Evolutionary conservation across 768 basidiomycete genomes (phyloP), one percentile per base, ranked within the genome.

Genomic region (Russula foetens): DNA sequence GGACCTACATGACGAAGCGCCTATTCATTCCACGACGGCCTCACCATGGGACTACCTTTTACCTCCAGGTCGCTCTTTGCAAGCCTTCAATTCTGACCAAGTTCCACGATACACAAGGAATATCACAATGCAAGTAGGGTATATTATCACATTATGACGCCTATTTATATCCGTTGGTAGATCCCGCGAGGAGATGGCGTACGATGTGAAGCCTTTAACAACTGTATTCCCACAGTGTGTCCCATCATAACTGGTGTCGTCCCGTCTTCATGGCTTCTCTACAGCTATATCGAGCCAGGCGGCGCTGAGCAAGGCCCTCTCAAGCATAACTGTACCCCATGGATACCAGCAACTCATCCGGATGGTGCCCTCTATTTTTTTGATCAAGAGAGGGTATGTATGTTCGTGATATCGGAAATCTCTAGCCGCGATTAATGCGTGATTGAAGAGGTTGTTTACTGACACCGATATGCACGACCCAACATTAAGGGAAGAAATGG

Each of bases 291-390:
- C 15, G 33, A 58, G 23, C 7, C 46, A 7, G 23, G 3, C 3
- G 7, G 5, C 29, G 8, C n/a, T 31, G 60, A 58, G 7, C 50
- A 62, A 47, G 50, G 23, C 1, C 17, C 45, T 7, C 12, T 24
- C 21, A 29, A 14, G n/a, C 14, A 52, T 8, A 43, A 52, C 11
- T 43, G 44, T 35, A 8, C 3, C 12, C 56, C 60, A 7, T 86
- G 85, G 85, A 68, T 41, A 4, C 67, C 76, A 0, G 71, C 73
- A 35, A 70, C 74, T 2, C 85, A 86, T 63, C 84, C 85, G 0
- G 85, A 87, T 69, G 85, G 85, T 4, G 77, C 75, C 24, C 74
- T 79, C 19, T 87, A 85, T 66, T 87, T 81, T 59, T 77, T 75
- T 64, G 74, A 84, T 58, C 24, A 58, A 47, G 64, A 71, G 8